Evolutionary conservation across 2,329 filamentous ascomycete genomes (phyloP), one percentile per base, ranked within the genome.

Genomic region (Alternaria ethzedia): DNA sequence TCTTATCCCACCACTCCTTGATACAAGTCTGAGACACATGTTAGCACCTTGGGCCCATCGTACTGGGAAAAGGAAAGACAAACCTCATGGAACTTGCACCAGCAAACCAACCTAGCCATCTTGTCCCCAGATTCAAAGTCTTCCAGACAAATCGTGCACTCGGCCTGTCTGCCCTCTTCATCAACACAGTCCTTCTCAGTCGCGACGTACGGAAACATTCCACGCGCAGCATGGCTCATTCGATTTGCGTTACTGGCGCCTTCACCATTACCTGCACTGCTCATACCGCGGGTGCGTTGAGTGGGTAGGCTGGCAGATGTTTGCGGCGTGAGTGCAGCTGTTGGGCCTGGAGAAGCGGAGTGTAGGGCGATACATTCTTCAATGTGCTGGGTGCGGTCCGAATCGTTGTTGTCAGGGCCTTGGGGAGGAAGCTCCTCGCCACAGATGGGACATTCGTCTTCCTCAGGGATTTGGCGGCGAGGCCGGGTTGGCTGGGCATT

Each of bases 401-500:
- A 64, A 21, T 83, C 81, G 15, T 81, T 81, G 8, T 77, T 78
- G 23, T 77, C 66, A 1, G 74, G 70, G 5, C 72, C 77, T 57
- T 76, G 79, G 2, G 87, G 85, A 0, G 91, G 91, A 4, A 94
- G 83, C 78, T 93, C 90, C 41, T 83, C 81, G 72, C 92, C 91
- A 71, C 92, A 95, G 47, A 94, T 86, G 0, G 91, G 91, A 65
- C 92, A 95, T 71, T 93, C 90, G 74, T 94, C 91, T 74, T 94
- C 91, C 75, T 94, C 92, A 2, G 77, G 70, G 12, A 84, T 76
- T 56, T 78, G 70, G 21, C 73, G 69, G 20, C 74, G 60, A 5
- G 71, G 74, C 1, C 68, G 69, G 17, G 68, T 59, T 12, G 71
- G 72, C 21, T 71, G 71, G 20, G 68, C 65, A 25, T 65, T 62